phyloP scores from a whole-genome alignment of 2,329 filamentous ascomycete species.

The Cryoendolithus antarcticus region DNA sequence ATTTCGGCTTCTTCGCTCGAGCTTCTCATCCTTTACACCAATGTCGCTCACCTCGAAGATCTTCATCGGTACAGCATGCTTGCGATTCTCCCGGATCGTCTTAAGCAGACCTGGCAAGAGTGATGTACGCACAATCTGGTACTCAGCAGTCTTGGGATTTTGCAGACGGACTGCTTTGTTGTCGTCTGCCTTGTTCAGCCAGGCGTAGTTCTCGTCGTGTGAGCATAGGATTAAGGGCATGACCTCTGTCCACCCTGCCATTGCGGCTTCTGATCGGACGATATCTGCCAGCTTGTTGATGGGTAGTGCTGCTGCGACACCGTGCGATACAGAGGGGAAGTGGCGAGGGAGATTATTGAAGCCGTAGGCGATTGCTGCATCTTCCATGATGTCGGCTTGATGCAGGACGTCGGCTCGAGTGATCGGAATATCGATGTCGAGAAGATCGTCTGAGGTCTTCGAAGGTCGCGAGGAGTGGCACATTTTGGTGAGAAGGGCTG shows the following conservation, averaged over 20 bases:
- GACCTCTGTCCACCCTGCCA: conserved; percentile 93
- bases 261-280: conserved; percentile 74
- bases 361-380: conserved; percentile 89
- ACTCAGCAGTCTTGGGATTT: conserved; percentile 87
- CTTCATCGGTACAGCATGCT: conserved; percentile 76
- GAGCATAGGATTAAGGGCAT: conserved; percentile 94
- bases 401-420: conserved; percentile 92
- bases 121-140: conserved; percentile 82
- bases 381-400: conserved; percentile 97
- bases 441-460: conserved; percentile 46
- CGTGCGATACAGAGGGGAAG: conserved; percentile 74
- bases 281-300: conserved; percentile 96
- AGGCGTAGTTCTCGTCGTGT: conserved; percentile 95
- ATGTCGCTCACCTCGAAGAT: conserved; percentile 88
- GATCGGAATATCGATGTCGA: conserved; percentile 73
- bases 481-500: conserved; percentile 77
- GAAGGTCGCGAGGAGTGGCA: conserved; percentile 72
- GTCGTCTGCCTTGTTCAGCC: conserved; percentile 83
- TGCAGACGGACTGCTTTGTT: conserved; percentile 71
- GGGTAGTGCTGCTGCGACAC: conserved; percentile 71
- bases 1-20: conserved; percentile 81
- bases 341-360: conserved; percentile 90
- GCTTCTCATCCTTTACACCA: conserved; percentile 70
- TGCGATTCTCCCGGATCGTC: conserved; percentile 87
- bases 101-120: conserved; percentile 80